Percentiles rank a stretch among this genome's conserved stretches.
phyloP scores from a whole-genome alignment of 2,329 filamentous ascomycete genomes.

The Helicocarpus griseus region DNA sequence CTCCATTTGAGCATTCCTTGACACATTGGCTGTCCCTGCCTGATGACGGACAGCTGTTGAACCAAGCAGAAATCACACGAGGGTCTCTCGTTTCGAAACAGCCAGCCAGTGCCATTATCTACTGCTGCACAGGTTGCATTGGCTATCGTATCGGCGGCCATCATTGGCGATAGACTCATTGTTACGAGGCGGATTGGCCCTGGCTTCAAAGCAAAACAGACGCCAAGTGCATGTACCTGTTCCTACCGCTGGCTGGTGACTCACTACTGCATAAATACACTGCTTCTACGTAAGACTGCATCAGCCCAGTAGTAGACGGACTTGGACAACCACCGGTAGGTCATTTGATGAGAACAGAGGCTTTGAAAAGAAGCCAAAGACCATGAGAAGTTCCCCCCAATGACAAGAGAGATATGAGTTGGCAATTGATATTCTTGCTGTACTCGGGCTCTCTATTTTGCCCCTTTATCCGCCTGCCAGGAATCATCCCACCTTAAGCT shows the following conservation, averaged over 20 bases:
- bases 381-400: not conserved
- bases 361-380: not conserved
- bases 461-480: not conserved
- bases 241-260: not conserved
- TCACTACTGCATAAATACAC: not conserved
- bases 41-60: not conserved
- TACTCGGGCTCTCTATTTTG: not conserved
- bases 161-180: not conserved
- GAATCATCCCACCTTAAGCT: not conserved
- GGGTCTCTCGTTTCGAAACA: not conserved
- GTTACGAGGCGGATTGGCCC: not conserved
- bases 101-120: not conserved
- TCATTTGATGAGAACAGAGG: slow-evolving; percentile 1
- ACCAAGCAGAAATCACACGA: not conserved
- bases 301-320: not conserved
- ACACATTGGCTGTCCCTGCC: not conserved
- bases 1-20: not conserved
- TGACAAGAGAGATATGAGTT: not conserved
- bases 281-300: not conserved
- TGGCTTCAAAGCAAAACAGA: not conserved
- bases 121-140: not conserved
- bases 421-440: not conserved
- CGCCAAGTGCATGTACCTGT: not conserved
- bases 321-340: slow-evolving; percentile 4
- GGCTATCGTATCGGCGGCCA: not conserved